phyloP scores from a whole-genome alignment of 2,329 filamentous ascomycete genomes.

The Waltergamsia citrina region DNA sequence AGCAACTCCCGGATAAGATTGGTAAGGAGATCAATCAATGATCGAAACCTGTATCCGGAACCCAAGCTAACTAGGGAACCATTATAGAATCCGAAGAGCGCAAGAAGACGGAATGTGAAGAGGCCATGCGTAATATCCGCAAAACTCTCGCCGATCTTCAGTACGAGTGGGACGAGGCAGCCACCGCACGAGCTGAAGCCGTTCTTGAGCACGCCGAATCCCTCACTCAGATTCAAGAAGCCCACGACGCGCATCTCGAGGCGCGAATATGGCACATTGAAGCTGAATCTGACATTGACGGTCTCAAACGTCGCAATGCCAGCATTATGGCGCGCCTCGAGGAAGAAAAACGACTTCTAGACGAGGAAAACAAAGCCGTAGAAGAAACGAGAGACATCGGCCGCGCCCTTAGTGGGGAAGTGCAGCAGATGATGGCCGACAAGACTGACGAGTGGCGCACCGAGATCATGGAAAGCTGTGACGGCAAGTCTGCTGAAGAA shows the following conservation, averaged over 20 bases:
- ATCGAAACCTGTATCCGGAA: too few species aligned
- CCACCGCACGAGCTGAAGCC: conserved; percentile 45
- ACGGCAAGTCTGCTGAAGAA: conserved; percentile 47
- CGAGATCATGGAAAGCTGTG: conserved; percentile 31
- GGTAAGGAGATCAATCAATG: conserved; percentile 32
- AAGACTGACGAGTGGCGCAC: conserved; percentile 28
- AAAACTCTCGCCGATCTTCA: conserved; percentile 36
- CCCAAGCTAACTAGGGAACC: conserved; percentile 9
- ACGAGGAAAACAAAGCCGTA: conserved; percentile 23
- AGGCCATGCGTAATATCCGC: conserved; percentile 20
- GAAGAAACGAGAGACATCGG: conserved; percentile 18
- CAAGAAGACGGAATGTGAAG: conserved; percentile 17
- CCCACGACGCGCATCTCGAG: conserved; percentile 57
- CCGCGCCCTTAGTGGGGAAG: conserved; percentile 18
- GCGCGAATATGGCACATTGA: conserved; percentile 66
- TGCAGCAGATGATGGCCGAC: conserved; percentile 24
- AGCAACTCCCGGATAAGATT: conserved; percentile 61
- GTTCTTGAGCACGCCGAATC: conserved; percentile 44
- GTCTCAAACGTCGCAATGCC: conserved; percentile 56
- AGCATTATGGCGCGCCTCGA: conserved; percentile 46
- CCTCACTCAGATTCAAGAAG: conserved; percentile 51
- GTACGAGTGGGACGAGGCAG: conserved; percentile 42
- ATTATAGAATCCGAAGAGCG: conserved; percentile 24
- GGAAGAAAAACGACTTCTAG: conserved; percentile 29
- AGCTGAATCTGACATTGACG: conserved; percentile 68